Conservation (phyloP, 495 filamentous ascomycete genomes). For the Gamarada debralockiae region DNA sequence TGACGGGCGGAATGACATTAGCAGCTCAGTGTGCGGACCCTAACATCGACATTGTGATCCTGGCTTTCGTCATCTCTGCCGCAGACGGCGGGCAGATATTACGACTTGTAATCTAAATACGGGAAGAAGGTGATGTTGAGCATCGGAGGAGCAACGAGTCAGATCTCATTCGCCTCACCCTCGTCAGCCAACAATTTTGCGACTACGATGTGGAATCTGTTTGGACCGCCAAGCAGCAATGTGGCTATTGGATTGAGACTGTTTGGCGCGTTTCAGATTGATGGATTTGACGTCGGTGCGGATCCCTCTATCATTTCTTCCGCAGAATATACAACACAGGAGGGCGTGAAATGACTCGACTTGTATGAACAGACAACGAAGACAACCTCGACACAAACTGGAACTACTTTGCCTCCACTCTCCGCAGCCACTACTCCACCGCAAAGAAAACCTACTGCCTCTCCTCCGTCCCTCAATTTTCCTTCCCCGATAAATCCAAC, state of each 20-base stretch:
- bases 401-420: too few relatives aligned
- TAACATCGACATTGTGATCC: conserved; percentile 28
- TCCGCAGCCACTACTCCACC: too few relatives aligned
- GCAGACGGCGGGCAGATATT: conserved; percentile 44
- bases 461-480: conserved; percentile 65
- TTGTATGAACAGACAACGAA: too few relatives aligned
- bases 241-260: conserved; percentile 45
- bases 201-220: conserved; percentile 61
- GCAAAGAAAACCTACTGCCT: conserved; percentile 52
- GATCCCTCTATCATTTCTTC: too few relatives aligned
- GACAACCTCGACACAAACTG: too few relatives aligned
- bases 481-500: conserved; percentile 58
- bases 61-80: conserved; percentile 9
- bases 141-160: conserved; percentile 54
- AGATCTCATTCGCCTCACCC: conserved; percentile 52
- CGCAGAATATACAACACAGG: too few relatives aligned
- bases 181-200: conserved; percentile 52
- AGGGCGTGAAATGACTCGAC: too few relatives aligned
- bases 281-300: conserved; percentile 68
- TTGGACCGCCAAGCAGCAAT: conserved; percentile 44
- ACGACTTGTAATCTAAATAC: conserved; percentile 50
- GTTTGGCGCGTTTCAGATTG: conserved; percentile 60
- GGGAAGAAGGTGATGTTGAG: conserved; percentile 67
- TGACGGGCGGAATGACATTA: not conserved
- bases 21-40: conserved; percentile 8